phyloP scores from a whole-genome alignment of 805 yeast species.

The Kluyveromyces nonfermentans region DNA sequence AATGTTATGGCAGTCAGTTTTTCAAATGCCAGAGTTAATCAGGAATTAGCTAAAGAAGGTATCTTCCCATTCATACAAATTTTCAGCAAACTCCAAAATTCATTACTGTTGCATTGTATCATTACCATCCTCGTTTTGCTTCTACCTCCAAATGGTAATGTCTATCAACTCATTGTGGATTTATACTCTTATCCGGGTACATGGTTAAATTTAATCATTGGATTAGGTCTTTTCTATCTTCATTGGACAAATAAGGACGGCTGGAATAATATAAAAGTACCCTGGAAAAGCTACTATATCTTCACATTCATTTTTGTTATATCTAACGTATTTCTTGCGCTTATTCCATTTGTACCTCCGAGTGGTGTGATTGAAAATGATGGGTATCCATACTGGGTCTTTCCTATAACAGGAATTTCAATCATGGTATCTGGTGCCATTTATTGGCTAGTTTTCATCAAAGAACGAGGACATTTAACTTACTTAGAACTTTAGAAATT shows the following conservation, averaged over 20 bases:
- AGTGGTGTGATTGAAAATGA: constrained; percentile 27
- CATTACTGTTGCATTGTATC: constrained; percentile 46
- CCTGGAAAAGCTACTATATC: constrained; percentile 24
- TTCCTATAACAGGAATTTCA: constrained; percentile 44
- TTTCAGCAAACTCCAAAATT: constrained; percentile 37
- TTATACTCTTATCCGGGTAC: constrained; percentile 57
- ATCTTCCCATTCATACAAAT: constrained; percentile 40
- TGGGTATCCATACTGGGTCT: constrained; percentile 46
- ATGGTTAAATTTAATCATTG: constrained; percentile 43
- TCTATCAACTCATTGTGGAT: constrained; percentile 55
- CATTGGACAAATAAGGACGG: constrained; percentile 39
- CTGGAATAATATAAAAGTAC: constrained; percentile 22
- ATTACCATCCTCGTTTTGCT: constrained; percentile 45
- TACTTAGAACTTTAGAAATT: neutral
- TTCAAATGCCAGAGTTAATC: constrained; percentile 51
- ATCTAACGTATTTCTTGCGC: constrained; percentile 41
- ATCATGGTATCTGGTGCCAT: constrained; percentile 36
- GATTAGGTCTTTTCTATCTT: constrained; percentile 35
- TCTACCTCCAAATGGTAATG: constrained; percentile 54
- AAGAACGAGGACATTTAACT: neutral
- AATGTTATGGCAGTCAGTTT: constrained; percentile 56
- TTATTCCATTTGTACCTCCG: constrained; percentile 51
- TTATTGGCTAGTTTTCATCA: constrained; percentile 25
- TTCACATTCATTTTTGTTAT: constrained; percentile 32
- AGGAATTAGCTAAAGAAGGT: constrained; percentile 44